Conservation (phyloP, 2,329 filamentous ascomycete species). For the Neonectria ditissima region DNA sequence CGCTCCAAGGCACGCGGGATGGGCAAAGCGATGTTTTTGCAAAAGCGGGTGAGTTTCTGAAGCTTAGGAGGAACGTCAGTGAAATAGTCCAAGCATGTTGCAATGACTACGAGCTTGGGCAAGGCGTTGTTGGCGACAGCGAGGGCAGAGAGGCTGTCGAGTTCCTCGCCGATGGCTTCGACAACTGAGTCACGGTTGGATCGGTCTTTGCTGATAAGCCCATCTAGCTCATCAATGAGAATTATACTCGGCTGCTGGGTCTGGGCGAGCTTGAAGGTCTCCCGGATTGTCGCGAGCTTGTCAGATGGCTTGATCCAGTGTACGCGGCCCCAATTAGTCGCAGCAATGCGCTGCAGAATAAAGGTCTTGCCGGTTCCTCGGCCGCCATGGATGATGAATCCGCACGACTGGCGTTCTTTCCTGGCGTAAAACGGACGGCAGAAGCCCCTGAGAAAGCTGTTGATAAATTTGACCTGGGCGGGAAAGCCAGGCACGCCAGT, state of each 20-base stretch:
- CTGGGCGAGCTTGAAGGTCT: constrained; percentile 76
- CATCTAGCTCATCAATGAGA: constrained; percentile 81
- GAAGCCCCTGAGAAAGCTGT: constrained; percentile 72
- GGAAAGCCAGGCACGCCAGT: constrained; percentile 76
- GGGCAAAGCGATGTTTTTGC: constrained; percentile 76
- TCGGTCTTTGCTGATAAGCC: constrained; percentile 72
- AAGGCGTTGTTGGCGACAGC: constrained; percentile 52
- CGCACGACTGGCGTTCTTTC: constrained; percentile 58
- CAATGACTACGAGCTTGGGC: constrained; percentile 77
- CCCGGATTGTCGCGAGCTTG: constrained; percentile 70
- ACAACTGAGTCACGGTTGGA: constrained; percentile 63
- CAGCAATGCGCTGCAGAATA: constrained; percentile 75
- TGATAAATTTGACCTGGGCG: constrained; percentile 73
- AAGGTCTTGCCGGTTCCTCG: constrained; percentile 87
- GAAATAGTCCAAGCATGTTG: constrained; percentile 77
- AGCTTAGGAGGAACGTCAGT: constrained; percentile 79
- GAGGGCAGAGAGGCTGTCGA: constrained; percentile 64
- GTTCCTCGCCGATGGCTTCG: constrained; percentile 63
- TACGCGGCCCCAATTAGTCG: constrained; percentile 77
- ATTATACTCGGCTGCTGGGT: constrained; percentile 80
- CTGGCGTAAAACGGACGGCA: constrained; percentile 50
- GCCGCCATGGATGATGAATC: constrained; percentile 82
- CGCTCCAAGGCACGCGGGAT: constrained; percentile 80
- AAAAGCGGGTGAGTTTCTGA: constrained; percentile 73
- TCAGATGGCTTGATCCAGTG: constrained; percentile 69